phyloP scores from a whole-genome alignment of 805 yeast genomes.

The Metschnikowia lachancei region DNA sequence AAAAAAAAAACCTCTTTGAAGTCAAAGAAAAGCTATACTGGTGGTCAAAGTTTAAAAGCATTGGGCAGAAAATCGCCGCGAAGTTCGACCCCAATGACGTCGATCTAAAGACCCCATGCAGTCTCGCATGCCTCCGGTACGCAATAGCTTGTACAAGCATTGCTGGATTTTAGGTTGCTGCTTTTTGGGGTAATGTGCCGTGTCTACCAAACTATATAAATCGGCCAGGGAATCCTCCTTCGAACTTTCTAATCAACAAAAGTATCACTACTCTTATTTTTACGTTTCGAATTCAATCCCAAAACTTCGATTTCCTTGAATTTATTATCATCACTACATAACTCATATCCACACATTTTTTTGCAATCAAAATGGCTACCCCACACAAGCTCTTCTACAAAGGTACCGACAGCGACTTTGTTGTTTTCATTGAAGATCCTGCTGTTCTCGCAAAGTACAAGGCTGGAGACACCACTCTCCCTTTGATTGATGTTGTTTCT shows the following conservation, averaged over 20 bases:
- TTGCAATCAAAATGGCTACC: slow-evolving; percentile 20
- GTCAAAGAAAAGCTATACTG: neutral
- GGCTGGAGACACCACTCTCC: slow-evolving; percentile 51
- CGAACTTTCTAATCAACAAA: neutral
- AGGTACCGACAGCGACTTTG: slow-evolving; percentile 63
- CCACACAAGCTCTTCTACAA: slow-evolving; percentile 60
- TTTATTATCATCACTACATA: too few species aligned
- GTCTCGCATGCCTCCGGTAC: slow-evolving; percentile 3
- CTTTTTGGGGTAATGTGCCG: neutral
- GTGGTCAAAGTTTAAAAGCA: neutral
- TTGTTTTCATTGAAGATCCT: slow-evolving; percentile 58
- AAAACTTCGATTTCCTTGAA: neutral
- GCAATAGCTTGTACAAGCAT: neutral
- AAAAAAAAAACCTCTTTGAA: too few species aligned
- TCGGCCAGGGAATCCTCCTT: neutral
- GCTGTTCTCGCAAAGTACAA: slow-evolving; percentile 48
- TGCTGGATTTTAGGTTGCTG: slow-evolving; percentile 10
- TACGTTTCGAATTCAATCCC: neutral
- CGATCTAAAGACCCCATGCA: neutral
- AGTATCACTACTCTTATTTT: neutral
- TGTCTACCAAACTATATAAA: slow-evolving; percentile 5
- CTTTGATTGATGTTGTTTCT: slow-evolving; percentile 61
- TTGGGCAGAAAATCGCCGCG: neutral
- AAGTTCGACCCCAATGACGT: slow-evolving; percentile 4
- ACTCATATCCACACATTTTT: neutral